A percentile compares a stretch with the other conserved stretches of the same genome.
Conservation (phyloP, 2,329 filamentous ascomycete species). For the Biscogniauxia sp. region DNA sequence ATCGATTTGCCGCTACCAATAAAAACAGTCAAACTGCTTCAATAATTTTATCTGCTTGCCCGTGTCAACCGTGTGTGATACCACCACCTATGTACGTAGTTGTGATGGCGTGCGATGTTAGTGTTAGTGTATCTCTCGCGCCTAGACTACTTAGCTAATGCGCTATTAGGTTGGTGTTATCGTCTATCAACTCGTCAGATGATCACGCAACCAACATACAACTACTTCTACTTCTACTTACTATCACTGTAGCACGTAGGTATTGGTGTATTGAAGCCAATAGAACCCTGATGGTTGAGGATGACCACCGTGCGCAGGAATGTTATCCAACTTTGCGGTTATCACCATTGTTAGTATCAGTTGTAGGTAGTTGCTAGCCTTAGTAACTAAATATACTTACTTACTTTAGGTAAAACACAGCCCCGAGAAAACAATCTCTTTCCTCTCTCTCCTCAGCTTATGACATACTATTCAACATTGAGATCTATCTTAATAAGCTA, state of each 20-base stretch:
- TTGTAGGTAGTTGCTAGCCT: no score
- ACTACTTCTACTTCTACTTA: no score
- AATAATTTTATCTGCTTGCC: background rate
- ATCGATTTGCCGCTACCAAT: slow-evolving; percentile 26
- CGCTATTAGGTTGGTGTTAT: background rate
- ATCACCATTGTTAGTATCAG: background rate
- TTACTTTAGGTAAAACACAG: no score
- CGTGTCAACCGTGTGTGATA: background rate
- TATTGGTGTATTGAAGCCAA: no score
- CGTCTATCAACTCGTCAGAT: background rate
- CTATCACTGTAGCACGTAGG: background rate
- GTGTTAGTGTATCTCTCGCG: no score
- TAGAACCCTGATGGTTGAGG: background rate
- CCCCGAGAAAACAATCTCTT: no score
- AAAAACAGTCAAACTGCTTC: slow-evolving; percentile 5
- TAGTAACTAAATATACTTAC: no score
- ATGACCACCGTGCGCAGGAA: background rate
- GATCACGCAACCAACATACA: background rate
- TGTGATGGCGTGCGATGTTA: no score
- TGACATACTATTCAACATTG: no score
- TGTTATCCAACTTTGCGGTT: background rate
- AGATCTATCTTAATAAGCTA: no score
- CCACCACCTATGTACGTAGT: background rate
- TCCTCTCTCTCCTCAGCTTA: no score
- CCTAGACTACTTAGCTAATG: background rate